phyloP scores from a whole-genome alignment of 1,284 basidiomycete genomes.

The Boletellus deceptivus region DNA sequence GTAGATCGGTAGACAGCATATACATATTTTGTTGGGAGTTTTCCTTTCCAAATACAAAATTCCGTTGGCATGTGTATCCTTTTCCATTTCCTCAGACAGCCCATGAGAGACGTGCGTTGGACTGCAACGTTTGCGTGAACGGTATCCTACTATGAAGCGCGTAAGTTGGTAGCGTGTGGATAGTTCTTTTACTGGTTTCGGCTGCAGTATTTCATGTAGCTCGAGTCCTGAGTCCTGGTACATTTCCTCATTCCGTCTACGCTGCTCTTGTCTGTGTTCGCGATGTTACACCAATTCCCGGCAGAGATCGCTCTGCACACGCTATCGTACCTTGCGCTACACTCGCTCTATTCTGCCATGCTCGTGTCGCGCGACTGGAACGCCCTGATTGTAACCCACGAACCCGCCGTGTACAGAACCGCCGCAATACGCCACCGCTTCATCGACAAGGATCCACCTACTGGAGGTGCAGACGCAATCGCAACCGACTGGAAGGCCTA shows the following conservation, averaged over 20 bases:
- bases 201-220: too few relatives aligned
- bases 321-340: slow-evolving; percentile 45
- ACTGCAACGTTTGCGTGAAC: too few relatives aligned
- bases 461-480: slow-evolving; percentile 29
- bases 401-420: slow-evolving; percentile 48
- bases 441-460: slow-evolving; percentile 34
- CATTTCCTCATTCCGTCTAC: too few relatives aligned
- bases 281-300: slow-evolving; percentile 44
- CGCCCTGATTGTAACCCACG: slow-evolving; percentile 47
- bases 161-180: too few relatives aligned
- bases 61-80: not conserved
- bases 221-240: too few relatives aligned
- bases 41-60: slow-evolving; percentile 13
- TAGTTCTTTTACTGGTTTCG: too few relatives aligned
- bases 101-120: too few relatives aligned
- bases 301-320: slow-evolving; percentile 48
- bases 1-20: slow-evolving; percentile 36
- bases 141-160: too few relatives aligned
- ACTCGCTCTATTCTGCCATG: slow-evolving; percentile 36
- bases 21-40: slow-evolving; percentile 3
- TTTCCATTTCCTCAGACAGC: not conserved
- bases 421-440: slow-evolving; percentile 52
- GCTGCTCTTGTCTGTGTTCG: not conserved
- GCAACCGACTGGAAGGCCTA: slow-evolving; percentile 50
- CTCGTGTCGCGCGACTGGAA: slow-evolving; percentile 44